Base-by-base conservation (phyloP, 768 basidiomycete species). In the Postia placenta region DNA sequence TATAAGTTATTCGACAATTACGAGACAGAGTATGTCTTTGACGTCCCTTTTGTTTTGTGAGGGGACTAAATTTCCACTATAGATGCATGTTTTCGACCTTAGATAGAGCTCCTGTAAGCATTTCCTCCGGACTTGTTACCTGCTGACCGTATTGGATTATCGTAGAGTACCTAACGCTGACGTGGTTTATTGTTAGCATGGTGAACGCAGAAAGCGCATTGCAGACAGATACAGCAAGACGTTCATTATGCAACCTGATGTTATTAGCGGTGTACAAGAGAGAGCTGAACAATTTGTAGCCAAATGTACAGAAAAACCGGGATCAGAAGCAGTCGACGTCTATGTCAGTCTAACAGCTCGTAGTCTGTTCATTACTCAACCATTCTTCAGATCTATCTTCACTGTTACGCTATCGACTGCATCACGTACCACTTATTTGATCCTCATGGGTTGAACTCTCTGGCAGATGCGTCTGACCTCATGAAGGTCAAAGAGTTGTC, bases 51-150 rank as follows among this genome's bases (percentile, higher is more conserved):
- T 11, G 17, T 24, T 36, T 11, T 44, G 26, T 9, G 11, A 5
- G 12, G 17, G 24, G 25, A 3, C 44, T 28, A 5, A 14, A 17
- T 4, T 11, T 22, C 19, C 2, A 23, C 11, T 40, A 19, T 28
- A 59, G 58, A 26, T 56, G 53, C n/a, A 56, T 56, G 58, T 56
- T 59, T 20, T 56, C 58, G 0, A 54, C 53, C 1, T 15, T 53
- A 19, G 51, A 49, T 2, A 47, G 43, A 36, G 49, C 35, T 26
- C 26, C 49, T 46, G 54, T 48, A 33, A 22, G 45, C 26, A 20
- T 36, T 28, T 19, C 14, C 15, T 33, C 30, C 15, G 15, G 30
- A 7, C 30, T 7, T 15, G 15, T 33, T 15, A 33, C 7, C 15
- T 7, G 30, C 30, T 7, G 15, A 15, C 30, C 15, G 30, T 7